These are phyloP conservation scores for Ceratocystis destructans DNA, from an alignment of 2,329 filamentous ascomycete species.

Conservation along the genomic window DNA sequence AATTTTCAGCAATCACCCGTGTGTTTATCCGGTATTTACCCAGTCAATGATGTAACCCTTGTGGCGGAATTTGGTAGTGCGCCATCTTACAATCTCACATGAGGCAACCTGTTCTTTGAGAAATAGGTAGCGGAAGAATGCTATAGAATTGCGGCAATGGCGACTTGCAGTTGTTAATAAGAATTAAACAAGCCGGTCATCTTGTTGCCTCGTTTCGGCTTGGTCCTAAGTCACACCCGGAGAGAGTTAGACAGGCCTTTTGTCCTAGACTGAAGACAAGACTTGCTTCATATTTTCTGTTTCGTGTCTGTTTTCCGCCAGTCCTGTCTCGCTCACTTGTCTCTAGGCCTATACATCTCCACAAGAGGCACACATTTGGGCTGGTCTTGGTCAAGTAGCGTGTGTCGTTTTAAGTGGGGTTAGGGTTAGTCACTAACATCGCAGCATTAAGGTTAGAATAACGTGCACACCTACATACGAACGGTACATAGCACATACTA, in stretches of 20 bases:
- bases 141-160: background rate
- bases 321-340: background rate
- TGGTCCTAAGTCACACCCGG: background rate
- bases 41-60: background rate
- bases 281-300: background rate
- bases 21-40: background rate
- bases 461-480: background rate
- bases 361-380: background rate
- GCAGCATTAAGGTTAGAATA: background rate
- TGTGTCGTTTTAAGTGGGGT: conserved; percentile 6
- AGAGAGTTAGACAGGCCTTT: background rate
- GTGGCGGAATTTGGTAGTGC: background rate
- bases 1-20: background rate
- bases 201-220: background rate
- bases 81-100: background rate
- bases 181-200: background rate
- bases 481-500: background rate
- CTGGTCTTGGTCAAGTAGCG: too few relatives aligned
- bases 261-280: background rate
- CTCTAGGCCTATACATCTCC: background rate
- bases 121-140: background rate
- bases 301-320: too few relatives aligned
- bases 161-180: background rate
- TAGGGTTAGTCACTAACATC: background rate
- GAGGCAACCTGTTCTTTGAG: background rate